These are phyloP conservation scores for Fusarium nanum DNA, from an alignment of 2,329 filamentous ascomycete genomes.

Conservation along the genomic window DNA sequence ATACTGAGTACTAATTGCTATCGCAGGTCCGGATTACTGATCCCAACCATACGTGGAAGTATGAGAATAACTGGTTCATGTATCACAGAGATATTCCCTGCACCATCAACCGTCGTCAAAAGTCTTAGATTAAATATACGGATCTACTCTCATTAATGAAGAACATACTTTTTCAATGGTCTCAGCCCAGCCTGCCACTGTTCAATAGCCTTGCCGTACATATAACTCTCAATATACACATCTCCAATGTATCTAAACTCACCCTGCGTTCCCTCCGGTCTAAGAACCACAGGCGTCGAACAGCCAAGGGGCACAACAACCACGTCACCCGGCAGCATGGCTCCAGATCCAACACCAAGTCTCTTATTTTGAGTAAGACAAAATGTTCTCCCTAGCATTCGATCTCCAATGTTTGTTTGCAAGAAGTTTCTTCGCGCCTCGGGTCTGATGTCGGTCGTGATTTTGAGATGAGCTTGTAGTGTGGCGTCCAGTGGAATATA, in stretches of 20 bases:
- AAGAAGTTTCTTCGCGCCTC: conserved; percentile 12
- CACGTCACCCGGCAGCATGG: conserved; percentile 26
- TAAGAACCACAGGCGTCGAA: conserved; percentile 23
- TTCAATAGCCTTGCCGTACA: conserved; percentile 20
- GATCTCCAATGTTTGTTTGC: conserved; percentile 16
- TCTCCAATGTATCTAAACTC: conserved; percentile 29
- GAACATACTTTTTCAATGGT: conserved; percentile 15
- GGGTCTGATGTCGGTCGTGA: not conserved
- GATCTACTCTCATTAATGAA: not conserved
- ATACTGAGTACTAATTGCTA: not conserved
- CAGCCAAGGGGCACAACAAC: conserved; percentile 23
- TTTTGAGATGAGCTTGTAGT: not conserved
- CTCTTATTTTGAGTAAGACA: conserved; percentile 13
- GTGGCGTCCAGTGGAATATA: conserved; percentile 8
- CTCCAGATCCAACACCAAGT: conserved; percentile 19
- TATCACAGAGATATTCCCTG: conserved; percentile 38
- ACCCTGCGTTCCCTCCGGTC: conserved; percentile 8
- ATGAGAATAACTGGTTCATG: conserved; percentile 40
- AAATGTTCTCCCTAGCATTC: conserved; percentile 26
- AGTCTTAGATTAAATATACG: not conserved
- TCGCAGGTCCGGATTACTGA: conserved; percentile 15
- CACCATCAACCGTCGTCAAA: conserved; percentile 13
- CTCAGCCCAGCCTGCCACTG: conserved; percentile 11
- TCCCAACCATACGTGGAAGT: conserved; percentile 21
- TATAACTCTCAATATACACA: conserved; percentile 25